Percentiles rank a stretch among this genome's conserved stretches.
These are phyloP conservation scores for Orychophragmus violaceus DNA, from an alignment of 345 rosid species.

Conservation along the genomic window DNA sequence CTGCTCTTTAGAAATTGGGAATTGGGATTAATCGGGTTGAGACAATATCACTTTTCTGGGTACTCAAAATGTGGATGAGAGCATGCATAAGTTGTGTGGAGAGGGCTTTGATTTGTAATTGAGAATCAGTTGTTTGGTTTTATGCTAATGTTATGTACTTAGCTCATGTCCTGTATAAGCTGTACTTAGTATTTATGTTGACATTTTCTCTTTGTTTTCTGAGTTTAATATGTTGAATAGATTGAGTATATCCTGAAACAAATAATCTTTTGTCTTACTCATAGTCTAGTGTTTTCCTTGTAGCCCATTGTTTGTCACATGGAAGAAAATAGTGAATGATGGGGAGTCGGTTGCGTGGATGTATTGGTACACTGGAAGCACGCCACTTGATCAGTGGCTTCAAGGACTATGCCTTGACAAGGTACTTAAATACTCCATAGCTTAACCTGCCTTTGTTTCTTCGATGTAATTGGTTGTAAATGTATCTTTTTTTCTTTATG, in stretches of 20 bases:
- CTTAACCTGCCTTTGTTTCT: not conserved
- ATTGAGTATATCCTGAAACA: not conserved
- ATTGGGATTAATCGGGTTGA: too few relatives aligned
- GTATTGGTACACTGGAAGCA: slow-evolving; percentile 93
- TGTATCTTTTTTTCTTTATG: not conserved
- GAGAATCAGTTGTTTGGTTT: too few relatives aligned
- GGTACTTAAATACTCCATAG: slow-evolving; percentile 38
- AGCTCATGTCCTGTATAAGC: not conserved
- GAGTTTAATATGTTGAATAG: not conserved
- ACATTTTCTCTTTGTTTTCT: not conserved
- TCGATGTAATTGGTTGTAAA: not conserved
- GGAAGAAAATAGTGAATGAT: too few relatives aligned
- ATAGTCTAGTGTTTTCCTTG: not conserved
- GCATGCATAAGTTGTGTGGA: too few relatives aligned
- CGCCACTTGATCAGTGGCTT: slow-evolving; percentile 74
- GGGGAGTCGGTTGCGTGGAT: slow-evolving; percentile 90
- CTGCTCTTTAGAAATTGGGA: too few relatives aligned
- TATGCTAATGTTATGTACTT: too few relatives aligned
- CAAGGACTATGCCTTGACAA: slow-evolving; percentile 84
- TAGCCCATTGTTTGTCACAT: slow-evolving; percentile 97
- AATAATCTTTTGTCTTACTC: not conserved
- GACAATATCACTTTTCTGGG: too few relatives aligned
- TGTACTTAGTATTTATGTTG: not conserved
- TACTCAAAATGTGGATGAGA: too few relatives aligned
- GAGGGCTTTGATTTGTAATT: too few relatives aligned